phyloP scores from a whole-genome alignment of 441 rosid species.

The Aleurites moluccanus region DNA sequence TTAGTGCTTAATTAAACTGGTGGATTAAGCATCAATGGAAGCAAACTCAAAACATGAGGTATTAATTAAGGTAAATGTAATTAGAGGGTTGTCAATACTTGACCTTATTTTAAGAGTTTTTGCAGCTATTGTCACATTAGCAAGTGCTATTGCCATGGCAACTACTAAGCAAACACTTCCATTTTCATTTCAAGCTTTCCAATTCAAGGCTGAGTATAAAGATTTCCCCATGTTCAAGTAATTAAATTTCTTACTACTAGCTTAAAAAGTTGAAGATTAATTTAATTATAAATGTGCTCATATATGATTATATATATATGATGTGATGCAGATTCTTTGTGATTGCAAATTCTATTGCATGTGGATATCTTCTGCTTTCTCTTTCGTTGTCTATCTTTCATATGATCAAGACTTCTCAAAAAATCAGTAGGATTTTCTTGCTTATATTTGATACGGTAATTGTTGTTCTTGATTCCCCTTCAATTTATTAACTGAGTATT shows the following conservation, averaged over 20 bases:
- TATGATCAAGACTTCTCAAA: constrained; percentile 41
- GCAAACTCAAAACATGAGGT: constrained; percentile 20
- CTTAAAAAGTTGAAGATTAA: neutral
- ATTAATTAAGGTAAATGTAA: constrained; percentile 33
- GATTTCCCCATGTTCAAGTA: constrained; percentile 74
- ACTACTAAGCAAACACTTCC: constrained; percentile 58
- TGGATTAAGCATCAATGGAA: constrained; percentile 31
- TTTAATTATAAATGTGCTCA: neutral
- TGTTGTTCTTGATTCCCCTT: neutral
- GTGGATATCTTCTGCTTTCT: constrained; percentile 68
- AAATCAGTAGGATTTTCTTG: constrained; percentile 47
- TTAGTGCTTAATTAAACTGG: constrained; percentile 33
- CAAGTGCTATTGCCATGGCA: constrained; percentile 71
- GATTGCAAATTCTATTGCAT: constrained; percentile 44
- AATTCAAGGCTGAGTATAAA: constrained; percentile 46
- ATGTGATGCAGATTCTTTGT: constrained; percentile 60
- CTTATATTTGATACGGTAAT: constrained; percentile 52
- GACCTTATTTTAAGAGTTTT: constrained; percentile 51
- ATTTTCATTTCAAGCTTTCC: constrained; percentile 45
- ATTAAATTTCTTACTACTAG: neutral
- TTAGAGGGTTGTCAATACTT: constrained; percentile 37
- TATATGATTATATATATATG: neutral
- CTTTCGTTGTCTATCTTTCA: constrained; percentile 58
- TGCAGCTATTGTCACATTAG: constrained; percentile 52
- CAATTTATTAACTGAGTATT: neutral